Evolutionary conservation across 192 early-diverging fungal genomes (phyloP).

Genomic region (Backusella psychrophila): DNA sequence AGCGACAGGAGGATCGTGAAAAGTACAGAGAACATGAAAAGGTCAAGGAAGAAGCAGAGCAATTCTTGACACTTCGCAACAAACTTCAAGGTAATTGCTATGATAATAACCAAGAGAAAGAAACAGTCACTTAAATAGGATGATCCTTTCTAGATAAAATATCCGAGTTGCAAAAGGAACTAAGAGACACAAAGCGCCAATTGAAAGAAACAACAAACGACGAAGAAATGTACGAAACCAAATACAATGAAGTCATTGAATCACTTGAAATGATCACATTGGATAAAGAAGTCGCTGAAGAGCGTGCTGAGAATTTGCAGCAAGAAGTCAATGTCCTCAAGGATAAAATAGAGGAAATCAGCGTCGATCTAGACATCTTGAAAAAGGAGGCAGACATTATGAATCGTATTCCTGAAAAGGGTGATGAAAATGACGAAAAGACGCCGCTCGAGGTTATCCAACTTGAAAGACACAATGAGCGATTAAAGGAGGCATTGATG

Average conservation of each 20-base stretch:
- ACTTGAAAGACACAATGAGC: constrained; percentile 79
- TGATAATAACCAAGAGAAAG: background rate
- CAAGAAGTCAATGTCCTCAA: constrained; percentile 69
- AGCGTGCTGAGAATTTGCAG: constrained; percentile 73
- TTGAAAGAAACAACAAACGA: constrained; percentile 56
- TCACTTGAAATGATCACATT: constrained; percentile 81
- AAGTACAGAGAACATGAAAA: constrained; percentile 69
- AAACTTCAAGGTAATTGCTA: constrained; percentile 53
- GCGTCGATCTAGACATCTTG: constrained; percentile 63
- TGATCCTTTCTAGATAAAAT: constrained; percentile 50
- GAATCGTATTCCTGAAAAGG: constrained; percentile 22
- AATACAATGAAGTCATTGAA: constrained; percentile 71
- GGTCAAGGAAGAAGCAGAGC: constrained; percentile 68
- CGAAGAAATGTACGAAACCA: constrained; percentile 63
- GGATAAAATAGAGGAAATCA: constrained; percentile 78
- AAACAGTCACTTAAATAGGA: background rate
- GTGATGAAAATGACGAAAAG: constrained; percentile 23
- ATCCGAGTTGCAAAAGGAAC: constrained; percentile 67
- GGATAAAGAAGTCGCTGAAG: constrained; percentile 92
- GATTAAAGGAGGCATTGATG: constrained; percentile 84
- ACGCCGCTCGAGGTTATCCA: constrained; percentile 58
- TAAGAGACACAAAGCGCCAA: constrained; percentile 57
- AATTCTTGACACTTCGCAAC: constrained; percentile 58
- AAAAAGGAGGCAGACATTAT: constrained; percentile 49
- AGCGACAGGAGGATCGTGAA: constrained; percentile 80